Base-by-base conservation (phyloP, 2,329 filamentous ascomycete species). In the Metarhizium robertsii region DNA sequence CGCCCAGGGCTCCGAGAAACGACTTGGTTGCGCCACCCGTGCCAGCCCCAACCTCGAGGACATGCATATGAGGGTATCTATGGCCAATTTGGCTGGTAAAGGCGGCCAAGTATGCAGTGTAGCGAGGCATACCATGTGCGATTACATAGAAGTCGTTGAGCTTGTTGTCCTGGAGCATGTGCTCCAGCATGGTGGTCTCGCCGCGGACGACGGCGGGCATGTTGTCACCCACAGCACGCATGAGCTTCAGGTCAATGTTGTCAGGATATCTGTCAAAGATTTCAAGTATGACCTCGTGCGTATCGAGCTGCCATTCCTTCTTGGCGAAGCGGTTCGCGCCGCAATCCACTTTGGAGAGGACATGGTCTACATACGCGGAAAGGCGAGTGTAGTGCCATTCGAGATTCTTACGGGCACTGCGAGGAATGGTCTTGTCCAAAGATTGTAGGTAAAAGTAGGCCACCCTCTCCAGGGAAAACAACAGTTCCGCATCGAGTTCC, bases 41-140 rank as follows among this genome's bases (percentile, higher is more conserved):
- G 1, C 76, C 75, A 14, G 72, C 74, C n/a, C 74, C 74, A 11
- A 73, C 62, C 52, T 67, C 64, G 4, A 79, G 58, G 34, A 78
- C 66, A 1, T 71, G 69, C 52, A 73, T 65, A n/a, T 66, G 65
- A 0, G 75, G 76, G 49, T 71, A 71, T 1, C 70, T 66, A 53
- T 73, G 66, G 16, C 14, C 32, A 7, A 45, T 20, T 5, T 45
- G 42, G 6, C 18, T 8, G 7, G 10, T 11, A 11, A 13, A 14
- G 3, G 10, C 38, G 38, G 38, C 38, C 10, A 40, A 11, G 10
- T 14, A 13, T 40, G 38, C 10, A 14, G 38, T 34, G 2, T 8
- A 8, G 7, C 10, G 32, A 34, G 32, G 7, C 16, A 16, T 40
- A 13, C 11, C n/a, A 16, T 7, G 18, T 8, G n/a, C 42, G 6